phyloP scores from a whole-genome alignment of 1,139 yeast species.

The Suhomyces anneliseae region DNA sequence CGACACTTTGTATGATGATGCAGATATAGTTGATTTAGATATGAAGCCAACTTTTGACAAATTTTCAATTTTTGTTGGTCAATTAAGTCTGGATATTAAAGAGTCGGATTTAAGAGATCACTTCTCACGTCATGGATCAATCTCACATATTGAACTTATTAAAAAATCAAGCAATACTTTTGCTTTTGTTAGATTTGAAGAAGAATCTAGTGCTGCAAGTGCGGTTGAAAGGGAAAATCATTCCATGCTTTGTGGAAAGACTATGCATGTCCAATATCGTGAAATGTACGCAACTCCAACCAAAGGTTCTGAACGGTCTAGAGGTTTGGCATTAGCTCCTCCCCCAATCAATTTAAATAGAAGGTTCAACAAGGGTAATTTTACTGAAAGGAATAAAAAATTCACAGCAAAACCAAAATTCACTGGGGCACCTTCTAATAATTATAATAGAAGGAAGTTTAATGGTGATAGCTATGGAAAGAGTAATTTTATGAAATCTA shows the following conservation, averaged over 20 bases:
- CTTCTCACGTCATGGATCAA: constrained; percentile 66
- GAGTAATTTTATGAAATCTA: not conserved
- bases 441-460: constrained; percentile 10
- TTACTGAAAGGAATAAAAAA: constrained; percentile 1
- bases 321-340: constrained; percentile 60
- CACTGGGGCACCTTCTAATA: constrained; percentile 16
- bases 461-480: constrained; percentile 5
- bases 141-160: constrained; percentile 50
- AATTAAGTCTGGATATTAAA: constrained; percentile 54
- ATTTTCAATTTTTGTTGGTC: constrained; percentile 75
- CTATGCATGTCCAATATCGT: constrained; percentile 82
- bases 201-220: constrained; percentile 75
- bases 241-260: constrained; percentile 65
- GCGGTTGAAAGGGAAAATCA: constrained; percentile 85
- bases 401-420: constrained; percentile 4
- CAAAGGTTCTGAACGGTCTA: constrained; percentile 10
- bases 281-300: constrained; percentile 46
- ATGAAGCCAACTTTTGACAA: constrained; percentile 52
- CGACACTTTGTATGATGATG: constrained; percentile 28
- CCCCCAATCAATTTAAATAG: constrained; percentile 65
- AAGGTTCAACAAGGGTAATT: constrained; percentile 3
- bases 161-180: constrained; percentile 55
- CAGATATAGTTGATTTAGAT: constrained; percentile 9
- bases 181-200: constrained; percentile 67
- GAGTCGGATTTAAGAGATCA: constrained; percentile 56